Base-by-base conservation (phyloP, 495 filamentous ascomycete species). In the Aspergillus asperescens region DNA sequence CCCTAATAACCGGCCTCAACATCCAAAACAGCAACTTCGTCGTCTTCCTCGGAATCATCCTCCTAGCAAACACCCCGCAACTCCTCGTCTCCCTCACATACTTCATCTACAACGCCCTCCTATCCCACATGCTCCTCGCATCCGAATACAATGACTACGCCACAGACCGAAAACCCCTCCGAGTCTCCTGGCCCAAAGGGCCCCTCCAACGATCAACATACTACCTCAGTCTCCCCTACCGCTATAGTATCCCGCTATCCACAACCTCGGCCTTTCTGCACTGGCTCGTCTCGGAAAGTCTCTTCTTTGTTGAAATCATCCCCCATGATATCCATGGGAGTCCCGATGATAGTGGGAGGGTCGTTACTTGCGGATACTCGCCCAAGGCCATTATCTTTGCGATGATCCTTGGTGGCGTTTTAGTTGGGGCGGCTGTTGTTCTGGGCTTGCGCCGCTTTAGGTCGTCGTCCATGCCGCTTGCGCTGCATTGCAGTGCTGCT, bases 51-150 rank as follows among this genome's bases (percentile, higher is more conserved):
- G 23, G 24, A 13, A 59, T 58, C 5, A 55, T 67, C 4, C 50
- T 74, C 7, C 19, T 71, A 5, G 65, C 65, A 22, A 77, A 78
- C 50, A 22, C 52, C 1, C 70, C 70, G 7, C 75, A 78, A 53
- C 50, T 72, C 0, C 29, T 71, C 4, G 38, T 76, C 8, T 73
- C 70, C 1, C 45, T 70, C 2, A 25, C 68, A 1, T 77, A 78
- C 50, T 50, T 62, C 19, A 18, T 65, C 4, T 68, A 58, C 66
- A 69, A 73, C 58, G 27, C 50, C 46, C 22, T 70, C 29, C 41
- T 71, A 31, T 64, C 68, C 35, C 20, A 50, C 47, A 70, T 77
- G 68, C 54, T 69, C 29, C 50, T 62, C 32, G 55, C 62, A 10
- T 19, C 53, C 23, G 56, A 76, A 43, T 68, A 56, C 24, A 48